phyloP scores from a whole-genome alignment of 371 early-diverging fungal species.

The Fennellomyces sp. region DNA sequence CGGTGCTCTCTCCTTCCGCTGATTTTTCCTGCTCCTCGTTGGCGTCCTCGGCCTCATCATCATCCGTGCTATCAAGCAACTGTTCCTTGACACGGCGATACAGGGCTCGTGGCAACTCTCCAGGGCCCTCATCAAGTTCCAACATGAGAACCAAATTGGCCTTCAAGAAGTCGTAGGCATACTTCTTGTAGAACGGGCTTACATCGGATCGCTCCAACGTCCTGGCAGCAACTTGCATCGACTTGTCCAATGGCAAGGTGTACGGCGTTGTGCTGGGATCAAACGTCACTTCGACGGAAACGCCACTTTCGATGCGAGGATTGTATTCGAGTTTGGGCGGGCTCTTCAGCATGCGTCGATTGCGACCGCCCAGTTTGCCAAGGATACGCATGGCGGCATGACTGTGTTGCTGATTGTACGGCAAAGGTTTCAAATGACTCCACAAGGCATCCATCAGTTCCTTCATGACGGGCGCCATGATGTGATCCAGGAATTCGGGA shows the following conservation, averaged over 20 bases:
- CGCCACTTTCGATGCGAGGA: conserved; percentile 57
- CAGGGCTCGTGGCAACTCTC: conserved; percentile 48
- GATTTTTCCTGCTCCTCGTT: neutral
- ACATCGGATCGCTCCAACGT: conserved; percentile 59
- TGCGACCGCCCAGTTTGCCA: conserved; percentile 96
- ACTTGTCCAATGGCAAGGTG: conserved; percentile 58
- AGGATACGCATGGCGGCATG: conserved; percentile 92
- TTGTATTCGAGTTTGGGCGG: conserved; percentile 62
- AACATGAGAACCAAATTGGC: conserved; percentile 73
- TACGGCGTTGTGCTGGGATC: conserved; percentile 58
- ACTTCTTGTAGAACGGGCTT: conserved; percentile 56
- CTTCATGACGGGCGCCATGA: conserved; percentile 91
- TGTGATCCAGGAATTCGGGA: conserved; percentile 96
- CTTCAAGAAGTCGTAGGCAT: conserved; percentile 77
- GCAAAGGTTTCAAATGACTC: conserved; percentile 87
- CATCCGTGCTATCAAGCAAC: conserved; percentile 13
- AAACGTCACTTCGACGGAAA: conserved; percentile 68
- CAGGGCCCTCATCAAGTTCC: conserved; percentile 66
- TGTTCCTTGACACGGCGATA: conserved; percentile 41
- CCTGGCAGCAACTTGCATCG: conserved; percentile 55
- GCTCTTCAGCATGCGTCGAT: conserved; percentile 77
- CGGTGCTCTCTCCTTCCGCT: conserved; percentile 30
- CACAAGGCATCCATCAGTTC: conserved; percentile 94
- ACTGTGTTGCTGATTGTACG: conserved; percentile 82
- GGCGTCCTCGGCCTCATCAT: neutral